A percentile compares a stretch with the other conserved stretches of the same genome.
Conservation (phyloP, 345 rosid genomes). For the Pelargonium nanum region DNA sequence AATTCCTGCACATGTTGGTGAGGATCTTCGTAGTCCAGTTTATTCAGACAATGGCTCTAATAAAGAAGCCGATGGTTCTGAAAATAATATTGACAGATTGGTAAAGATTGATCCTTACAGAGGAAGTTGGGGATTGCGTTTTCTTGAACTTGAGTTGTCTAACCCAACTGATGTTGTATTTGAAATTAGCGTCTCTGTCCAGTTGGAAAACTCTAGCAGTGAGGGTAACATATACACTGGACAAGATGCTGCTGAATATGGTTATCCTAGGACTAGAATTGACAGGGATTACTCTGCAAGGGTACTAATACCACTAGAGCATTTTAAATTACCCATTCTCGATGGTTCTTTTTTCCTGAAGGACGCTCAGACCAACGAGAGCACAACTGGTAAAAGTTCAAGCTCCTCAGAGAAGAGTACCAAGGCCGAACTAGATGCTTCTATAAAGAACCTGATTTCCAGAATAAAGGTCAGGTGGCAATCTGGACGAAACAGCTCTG, state of each 20-base stretch:
- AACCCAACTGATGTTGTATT: constrained; percentile 94
- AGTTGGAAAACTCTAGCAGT: constrained; percentile 44
- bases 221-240: constrained; percentile 37
- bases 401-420: constrained; percentile 81
- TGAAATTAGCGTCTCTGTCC: constrained; percentile 78
- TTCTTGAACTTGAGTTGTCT: constrained; percentile 86
- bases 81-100: constrained; percentile 56
- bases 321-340: constrained; percentile 86
- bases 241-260: constrained; percentile 50
- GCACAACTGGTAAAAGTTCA: constrained; percentile 29
- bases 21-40: constrained; percentile 37
- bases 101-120: constrained; percentile 86
- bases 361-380: constrained; percentile 47
- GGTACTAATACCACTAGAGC: constrained; percentile 90
- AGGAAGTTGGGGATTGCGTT: constrained; percentile 98
- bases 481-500: constrained; percentile 90
- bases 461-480: constrained; percentile 93
- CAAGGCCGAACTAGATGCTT: constrained; percentile 78
- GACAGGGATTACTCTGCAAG: constrained; percentile 88
- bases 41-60: constrained; percentile 15
- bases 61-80: constrained; percentile 36
- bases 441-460: constrained; percentile 74
- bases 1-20: constrained; percentile 84
- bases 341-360: constrained; percentile 76
- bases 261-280: constrained; percentile 78